phyloP scores from a whole-genome alignment of 1,284 basidiomycete species.

The Rhizoctonia solani region DNA sequence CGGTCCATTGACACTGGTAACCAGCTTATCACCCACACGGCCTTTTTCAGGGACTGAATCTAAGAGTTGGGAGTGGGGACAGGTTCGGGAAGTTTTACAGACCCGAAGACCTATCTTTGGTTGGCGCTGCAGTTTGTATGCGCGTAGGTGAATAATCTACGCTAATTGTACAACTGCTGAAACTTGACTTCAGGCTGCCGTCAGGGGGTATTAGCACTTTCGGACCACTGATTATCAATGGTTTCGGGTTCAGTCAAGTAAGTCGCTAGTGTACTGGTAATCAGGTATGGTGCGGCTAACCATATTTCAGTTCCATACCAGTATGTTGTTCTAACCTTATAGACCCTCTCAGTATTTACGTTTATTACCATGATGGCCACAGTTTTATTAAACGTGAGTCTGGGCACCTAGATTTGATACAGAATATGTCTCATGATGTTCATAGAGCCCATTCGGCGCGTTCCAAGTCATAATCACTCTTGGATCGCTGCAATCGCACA shows the following conservation, averaged over 20 bases:
- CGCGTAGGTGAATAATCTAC: conserved; percentile 9
- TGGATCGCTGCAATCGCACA: conserved; percentile 50
- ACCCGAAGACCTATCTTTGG: conserved; percentile 47
- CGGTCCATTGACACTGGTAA: neutral
- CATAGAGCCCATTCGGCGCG: conserved; percentile 53
- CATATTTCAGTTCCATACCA: conserved; percentile 28
- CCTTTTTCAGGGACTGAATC: conserved; percentile 41
- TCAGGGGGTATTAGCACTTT: conserved; percentile 48
- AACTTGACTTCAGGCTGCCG: conserved; percentile 39
- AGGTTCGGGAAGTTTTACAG: conserved; percentile 47
- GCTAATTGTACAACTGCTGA: neutral
- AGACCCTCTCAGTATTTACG: no score
- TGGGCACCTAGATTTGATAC: neutral
- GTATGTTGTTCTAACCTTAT: no score
- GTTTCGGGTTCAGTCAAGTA: conserved; percentile 40
- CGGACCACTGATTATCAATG: conserved; percentile 41
- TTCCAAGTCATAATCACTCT: conserved; percentile 53
- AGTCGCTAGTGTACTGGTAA: neutral
- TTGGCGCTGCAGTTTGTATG: conserved; percentile 35
- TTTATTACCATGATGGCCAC: no score
- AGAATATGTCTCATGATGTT: neutral
- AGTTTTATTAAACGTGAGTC: conserved; percentile 27
- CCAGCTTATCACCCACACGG: neutral
- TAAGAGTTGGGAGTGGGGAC: conserved; percentile 47
- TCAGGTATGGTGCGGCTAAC: no score